phyloP scores from a whole-genome alignment of 139 green algal species.

The Chlamydomonas sp. region DNA sequence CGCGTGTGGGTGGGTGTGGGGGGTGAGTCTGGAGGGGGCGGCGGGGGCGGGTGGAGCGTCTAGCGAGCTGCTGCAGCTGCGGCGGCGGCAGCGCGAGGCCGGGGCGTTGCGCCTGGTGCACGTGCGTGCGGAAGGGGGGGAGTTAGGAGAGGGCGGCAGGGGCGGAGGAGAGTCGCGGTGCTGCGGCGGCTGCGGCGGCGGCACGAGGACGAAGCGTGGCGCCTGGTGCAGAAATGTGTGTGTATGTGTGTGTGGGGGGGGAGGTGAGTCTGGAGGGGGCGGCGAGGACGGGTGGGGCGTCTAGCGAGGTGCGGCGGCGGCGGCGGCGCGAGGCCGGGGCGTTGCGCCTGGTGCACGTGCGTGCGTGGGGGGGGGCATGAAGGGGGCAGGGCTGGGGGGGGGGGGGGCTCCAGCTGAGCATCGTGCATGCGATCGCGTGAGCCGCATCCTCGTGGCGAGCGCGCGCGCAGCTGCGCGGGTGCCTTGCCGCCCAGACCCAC shows the following conservation, averaged over 20 bases:
- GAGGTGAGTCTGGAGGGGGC: no score
- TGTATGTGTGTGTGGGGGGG: neutral
- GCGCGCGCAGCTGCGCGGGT: no score
- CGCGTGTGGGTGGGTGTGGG: constrained; percentile 11
- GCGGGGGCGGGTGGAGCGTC: neutral
- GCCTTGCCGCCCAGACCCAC: no score
- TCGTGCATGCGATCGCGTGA: no score
- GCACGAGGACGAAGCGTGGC: constrained; percentile 59
- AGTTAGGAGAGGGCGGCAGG: no score
- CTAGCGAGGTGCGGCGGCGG: neutral
- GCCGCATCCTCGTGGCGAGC: no score
- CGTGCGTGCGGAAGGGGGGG: constrained; percentile 35
- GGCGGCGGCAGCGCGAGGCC: constrained; percentile 37
- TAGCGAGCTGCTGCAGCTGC: neutral
- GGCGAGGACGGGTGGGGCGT: neutral
- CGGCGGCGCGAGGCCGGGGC: constrained; percentile 45
- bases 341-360: constrained; percentile 62
- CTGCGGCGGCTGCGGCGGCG: no score
- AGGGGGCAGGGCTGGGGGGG: no score
- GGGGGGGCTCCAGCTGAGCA: no score
- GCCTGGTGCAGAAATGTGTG: constrained; percentile 50
- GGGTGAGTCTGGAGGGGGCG: no score
- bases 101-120: constrained; percentile 65
- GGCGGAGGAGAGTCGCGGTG: no score
- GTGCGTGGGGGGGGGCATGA: constrained; percentile 7